Evolutionary conservation across 176 grass and related monocot species (phyloP), one percentile per base, ranked within the genome.

Genomic region (Alloteropsis semialata): DNA sequence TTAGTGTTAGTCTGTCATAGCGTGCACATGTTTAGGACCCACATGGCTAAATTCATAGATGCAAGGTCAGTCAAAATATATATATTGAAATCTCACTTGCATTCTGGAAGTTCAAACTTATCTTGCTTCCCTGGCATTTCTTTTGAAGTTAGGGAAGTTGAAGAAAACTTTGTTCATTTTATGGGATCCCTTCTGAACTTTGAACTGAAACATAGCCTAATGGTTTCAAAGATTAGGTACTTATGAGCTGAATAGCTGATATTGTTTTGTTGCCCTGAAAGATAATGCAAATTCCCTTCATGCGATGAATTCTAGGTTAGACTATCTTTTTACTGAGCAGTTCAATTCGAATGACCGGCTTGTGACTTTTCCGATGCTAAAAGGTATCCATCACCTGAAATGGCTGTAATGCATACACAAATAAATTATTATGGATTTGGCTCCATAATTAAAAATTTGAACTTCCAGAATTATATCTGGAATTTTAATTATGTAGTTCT

Each of bases 371-470:
- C 44, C 69, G 14, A 68, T 22, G 72, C 36, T 77, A 19, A 37
- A 82, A 82, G 1, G 37, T 82, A 60, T 82, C 17, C 33, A 15
- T 75, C 9, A 21, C 56, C 51, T 76, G 37, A 66, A 57, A 81
- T 24, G 30, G 25, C 55, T 63, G 22, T 34, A 57, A n/a, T 56
- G 28, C 78, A 50, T 62, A 16, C n/a, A 82, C 10, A 36, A 27
- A 10, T 9, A 13, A 19, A 41, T 36, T 14, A 38, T 69, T 69
- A 42, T 42, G 64, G 45, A 81, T 18, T 69, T 51, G 64, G n/a
- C 16, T 28, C 32, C 13, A 3, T 42, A 42, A 81, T 29, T 81
- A 5, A 43, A 8, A 32, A n/a, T 59, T 14, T 75, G 39, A 59
- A 30, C 39, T 59, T 21, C 1, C 75, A 38, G 18, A 46, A 58